Conservation (phyloP, 2,329 filamentous ascomycete species). For the Neofusicoccum umdonicola region DNA sequence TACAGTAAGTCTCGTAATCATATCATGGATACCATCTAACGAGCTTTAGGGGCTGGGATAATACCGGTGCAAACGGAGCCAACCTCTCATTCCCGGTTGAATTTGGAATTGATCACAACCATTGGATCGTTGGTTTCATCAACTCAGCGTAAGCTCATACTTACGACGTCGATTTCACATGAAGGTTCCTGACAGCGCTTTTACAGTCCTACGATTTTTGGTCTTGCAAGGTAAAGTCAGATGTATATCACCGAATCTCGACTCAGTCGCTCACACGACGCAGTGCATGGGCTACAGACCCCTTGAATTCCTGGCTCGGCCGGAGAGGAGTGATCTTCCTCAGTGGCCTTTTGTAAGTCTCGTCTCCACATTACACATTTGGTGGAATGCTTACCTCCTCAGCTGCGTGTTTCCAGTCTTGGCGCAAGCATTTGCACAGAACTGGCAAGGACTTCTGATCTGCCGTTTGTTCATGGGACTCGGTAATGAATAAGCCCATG, state of each 20-base stretch:
- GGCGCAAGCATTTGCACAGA: slow-evolving; percentile 34
- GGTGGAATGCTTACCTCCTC: background rate
- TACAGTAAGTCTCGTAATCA: slow-evolving; percentile 44
- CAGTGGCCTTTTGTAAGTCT: slow-evolving; percentile 11
- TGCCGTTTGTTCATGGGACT: slow-evolving; percentile 38
- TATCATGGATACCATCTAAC: background rate
- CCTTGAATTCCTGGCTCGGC: slow-evolving; percentile 25
- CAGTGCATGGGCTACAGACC: slow-evolving; percentile 20
- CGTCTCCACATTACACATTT: background rate
- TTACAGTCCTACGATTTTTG: background rate
- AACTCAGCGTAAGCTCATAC: slow-evolving; percentile 18
- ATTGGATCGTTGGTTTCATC: slow-evolving; percentile 28
- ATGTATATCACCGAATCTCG: background rate
- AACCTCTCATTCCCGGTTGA: slow-evolving; percentile 59
- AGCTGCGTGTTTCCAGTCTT: slow-evolving; percentile 28
- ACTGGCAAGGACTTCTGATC: slow-evolving; percentile 39
- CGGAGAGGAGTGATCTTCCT: slow-evolving; percentile 29
- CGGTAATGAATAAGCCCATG: slow-evolving; percentile 16
- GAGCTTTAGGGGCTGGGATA: slow-evolving; percentile 33
- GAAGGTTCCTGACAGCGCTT: background rate
- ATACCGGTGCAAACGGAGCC: slow-evolving; percentile 40
- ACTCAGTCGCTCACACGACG: background rate
- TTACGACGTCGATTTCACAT: background rate
- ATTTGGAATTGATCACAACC: slow-evolving; percentile 48
- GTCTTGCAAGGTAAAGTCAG: background rate